Conservation (phyloP, 371 early-diverging fungal species). For the Capniomyces stellatus region DNA sequence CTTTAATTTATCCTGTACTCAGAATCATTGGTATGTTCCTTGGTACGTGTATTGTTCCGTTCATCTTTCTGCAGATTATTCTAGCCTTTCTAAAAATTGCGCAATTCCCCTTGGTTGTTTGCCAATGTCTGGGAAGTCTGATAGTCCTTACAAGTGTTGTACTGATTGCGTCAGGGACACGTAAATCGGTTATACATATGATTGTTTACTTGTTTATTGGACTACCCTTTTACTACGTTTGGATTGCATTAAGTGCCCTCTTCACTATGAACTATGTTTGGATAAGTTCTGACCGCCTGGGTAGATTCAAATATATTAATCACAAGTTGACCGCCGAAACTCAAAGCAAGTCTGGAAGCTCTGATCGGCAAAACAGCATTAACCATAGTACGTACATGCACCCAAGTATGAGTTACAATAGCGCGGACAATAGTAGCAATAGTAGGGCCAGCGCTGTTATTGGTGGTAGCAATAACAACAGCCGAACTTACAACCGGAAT, state of each 20-base stretch:
- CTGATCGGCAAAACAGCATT: too few relatives aligned
- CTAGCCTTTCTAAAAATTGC: conserved; percentile 5
- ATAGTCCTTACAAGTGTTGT: conserved; percentile 11
- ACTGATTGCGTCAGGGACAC: conserved; percentile 6
- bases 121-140: conserved; percentile 14
- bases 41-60: conserved; percentile 14
- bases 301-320: too few relatives aligned
- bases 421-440: too few relatives aligned
- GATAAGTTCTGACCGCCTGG: conserved; percentile 2
- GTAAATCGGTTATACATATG: conserved; percentile 13
- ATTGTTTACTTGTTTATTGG: conserved; percentile 18
- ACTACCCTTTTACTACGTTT: conserved; percentile 18
- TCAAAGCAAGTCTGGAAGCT: too few relatives aligned
- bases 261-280: conserved; percentile 22
- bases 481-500: too few relatives aligned
- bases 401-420: too few relatives aligned
- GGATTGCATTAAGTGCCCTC: conserved; percentile 18
- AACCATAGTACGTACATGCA: too few relatives aligned
- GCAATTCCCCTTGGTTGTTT: conserved; percentile 8
- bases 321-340: too few relatives aligned
- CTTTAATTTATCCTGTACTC: conserved; percentile 5
- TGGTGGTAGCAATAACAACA: too few relatives aligned
- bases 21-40: conserved; percentile 14
- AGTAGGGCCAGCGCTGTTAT: too few relatives aligned
- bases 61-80: conserved; percentile 16